Evolutionary conservation across 2,329 filamentous ascomycete species (phyloP).

Genomic region (Neonectria neomacrospora): DNA sequence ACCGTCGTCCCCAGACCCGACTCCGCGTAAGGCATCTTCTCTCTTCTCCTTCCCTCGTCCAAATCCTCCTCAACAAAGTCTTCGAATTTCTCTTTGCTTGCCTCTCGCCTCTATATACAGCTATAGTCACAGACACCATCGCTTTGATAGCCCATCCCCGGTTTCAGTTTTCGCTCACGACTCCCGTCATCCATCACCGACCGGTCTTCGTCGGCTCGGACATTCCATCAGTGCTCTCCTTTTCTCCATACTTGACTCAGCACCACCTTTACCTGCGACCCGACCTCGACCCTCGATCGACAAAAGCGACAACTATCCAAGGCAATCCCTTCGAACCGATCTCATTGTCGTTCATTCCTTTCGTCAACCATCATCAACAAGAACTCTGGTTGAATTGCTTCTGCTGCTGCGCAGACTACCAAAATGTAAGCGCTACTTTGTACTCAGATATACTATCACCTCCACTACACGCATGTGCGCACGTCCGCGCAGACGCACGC

Average conservation of each 20-base stretch:
- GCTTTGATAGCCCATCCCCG: background rate
- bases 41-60: slow-evolving; percentile 33
- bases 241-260: slow-evolving; percentile 23
- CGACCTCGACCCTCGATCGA: slow-evolving; percentile 21
- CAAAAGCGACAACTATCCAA: slow-evolving; percentile 6
- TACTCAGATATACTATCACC: slow-evolving; percentile 18
- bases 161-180: slow-evolving; percentile 10
- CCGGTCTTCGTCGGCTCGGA: slow-evolving; percentile 5
- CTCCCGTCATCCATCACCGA: background rate
- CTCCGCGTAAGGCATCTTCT: slow-evolving; percentile 31
- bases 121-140: background rate
- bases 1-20: slow-evolving; percentile 44
- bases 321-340: slow-evolving; percentile 12
- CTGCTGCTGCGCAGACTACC: slow-evolving; percentile 6
- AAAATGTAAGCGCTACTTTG: slow-evolving; percentile 24
- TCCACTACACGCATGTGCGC: slow-evolving; percentile 3
- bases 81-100: slow-evolving; percentile 6
- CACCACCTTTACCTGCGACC: slow-evolving; percentile 9
- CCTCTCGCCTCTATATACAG: background rate
- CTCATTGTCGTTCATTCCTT: slow-evolving; percentile 8
- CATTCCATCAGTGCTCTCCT: slow-evolving; percentile 20
- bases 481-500: slow-evolving; percentile 5
- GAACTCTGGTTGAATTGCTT: slow-evolving; percentile 2
- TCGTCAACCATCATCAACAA: background rate
- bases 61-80: slow-evolving; percentile 13